Conservation (phyloP, 1,284 basidiomycete species). For the Ustilago xerochloae region DNA sequence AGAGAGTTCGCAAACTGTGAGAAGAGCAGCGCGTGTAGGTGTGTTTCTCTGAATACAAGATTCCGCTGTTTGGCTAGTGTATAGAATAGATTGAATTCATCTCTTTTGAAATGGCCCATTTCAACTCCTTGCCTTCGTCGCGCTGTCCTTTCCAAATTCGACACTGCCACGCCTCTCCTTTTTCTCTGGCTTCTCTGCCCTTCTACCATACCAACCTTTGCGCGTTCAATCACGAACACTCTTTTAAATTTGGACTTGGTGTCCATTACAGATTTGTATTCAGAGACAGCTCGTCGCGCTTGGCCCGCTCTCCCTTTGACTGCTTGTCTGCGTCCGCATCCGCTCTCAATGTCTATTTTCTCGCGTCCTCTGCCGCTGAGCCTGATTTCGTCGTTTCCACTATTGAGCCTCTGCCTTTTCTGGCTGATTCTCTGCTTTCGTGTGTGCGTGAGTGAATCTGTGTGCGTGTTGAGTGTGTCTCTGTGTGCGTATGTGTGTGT, state of each 20-base stretch:
- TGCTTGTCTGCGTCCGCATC: neutral
- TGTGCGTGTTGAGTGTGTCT: neutral
- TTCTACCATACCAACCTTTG: neutral
- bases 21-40: neutral
- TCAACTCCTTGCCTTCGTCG: conserved; percentile 3
- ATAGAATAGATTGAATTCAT: too few species aligned
- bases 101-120: neutral
- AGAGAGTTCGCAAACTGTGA: too few species aligned
- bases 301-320: neutral
- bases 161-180: neutral
- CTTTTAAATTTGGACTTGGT: neutral
- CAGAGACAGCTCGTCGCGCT: neutral
- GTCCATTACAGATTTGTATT: neutral
- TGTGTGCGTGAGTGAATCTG: conserved; percentile 4
- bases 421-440: conserved; percentile 9
- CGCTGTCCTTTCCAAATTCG: neutral
- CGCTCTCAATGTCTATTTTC: neutral
- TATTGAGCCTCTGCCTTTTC: neutral
- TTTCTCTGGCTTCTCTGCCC: conserved; percentile 1
- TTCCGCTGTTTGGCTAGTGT: too few species aligned
- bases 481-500: conserved; percentile 7
- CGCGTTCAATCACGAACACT: conserved; percentile 3
- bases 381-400: neutral
- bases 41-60: neutral
- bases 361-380: conserved; percentile 1